These are phyloP conservation scores for Agrocybe praecox DNA, from an alignment of 768 basidiomycete species.

Conservation along the genomic window DNA sequence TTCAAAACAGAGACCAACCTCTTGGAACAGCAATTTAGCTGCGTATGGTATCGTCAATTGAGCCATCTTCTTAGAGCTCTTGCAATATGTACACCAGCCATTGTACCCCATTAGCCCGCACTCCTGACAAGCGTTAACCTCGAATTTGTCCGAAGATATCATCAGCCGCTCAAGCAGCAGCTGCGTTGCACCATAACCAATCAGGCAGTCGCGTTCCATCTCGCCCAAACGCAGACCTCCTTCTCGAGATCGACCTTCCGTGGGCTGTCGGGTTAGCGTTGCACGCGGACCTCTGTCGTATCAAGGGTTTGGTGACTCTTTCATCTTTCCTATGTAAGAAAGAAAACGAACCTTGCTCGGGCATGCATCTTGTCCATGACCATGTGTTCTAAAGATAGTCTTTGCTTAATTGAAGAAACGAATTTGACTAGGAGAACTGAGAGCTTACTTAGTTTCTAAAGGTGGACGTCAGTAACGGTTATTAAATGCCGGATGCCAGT, in stretches of 20 bases:
- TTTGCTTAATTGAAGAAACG: constrained; percentile 1
- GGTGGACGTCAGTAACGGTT: constrained; percentile 13
- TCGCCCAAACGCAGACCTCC: constrained; percentile 96
- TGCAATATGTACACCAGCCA: constrained; percentile 98
- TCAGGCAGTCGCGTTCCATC: constrained; percentile 99
- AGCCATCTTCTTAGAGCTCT: constrained; percentile 95
- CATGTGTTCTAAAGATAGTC: constrained; percentile 77
- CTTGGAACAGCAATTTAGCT: constrained; percentile 90
- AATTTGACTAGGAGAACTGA: not conserved
- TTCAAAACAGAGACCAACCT: constrained; percentile 47
- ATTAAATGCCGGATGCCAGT: constrained; percentile 3
- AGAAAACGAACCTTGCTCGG: constrained; percentile 73
- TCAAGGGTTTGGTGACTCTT: not conserved
- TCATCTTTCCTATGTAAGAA: not conserved
- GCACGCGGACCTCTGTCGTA: constrained; percentile 85
- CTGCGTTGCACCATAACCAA: constrained; percentile 98
- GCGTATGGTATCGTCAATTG: constrained; percentile 96
- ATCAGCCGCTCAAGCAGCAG: constrained; percentile 95
- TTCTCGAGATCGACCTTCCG: constrained; percentile 96
- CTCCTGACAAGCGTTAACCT: constrained; percentile 92
- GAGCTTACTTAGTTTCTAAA: constrained; percentile 88
- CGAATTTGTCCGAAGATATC: constrained; percentile 99
- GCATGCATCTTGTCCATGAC: constrained; percentile 99
- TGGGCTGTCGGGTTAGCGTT: constrained; percentile 95
- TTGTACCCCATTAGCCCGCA: constrained; percentile 96